Base-by-base conservation (phyloP, 2,329 filamentous ascomycete species). In the Beauveria varroae region DNA sequence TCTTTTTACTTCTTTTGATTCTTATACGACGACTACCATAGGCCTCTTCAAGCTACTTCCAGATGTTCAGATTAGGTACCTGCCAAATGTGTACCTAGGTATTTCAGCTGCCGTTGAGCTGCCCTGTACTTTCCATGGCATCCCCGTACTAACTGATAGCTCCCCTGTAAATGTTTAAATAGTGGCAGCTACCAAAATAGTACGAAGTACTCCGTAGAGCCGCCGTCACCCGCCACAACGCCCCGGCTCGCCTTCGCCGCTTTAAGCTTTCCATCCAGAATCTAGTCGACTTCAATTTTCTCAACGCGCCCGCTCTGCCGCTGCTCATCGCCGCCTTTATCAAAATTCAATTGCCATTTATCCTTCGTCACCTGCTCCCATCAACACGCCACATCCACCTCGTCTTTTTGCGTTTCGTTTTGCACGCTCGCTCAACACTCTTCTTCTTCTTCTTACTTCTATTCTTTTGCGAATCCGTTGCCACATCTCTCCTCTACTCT, bases 291-390 rank as follows among this genome's bases (percentile, higher is more conserved):
- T 44, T 50, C 56, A 43, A 20, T 43, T 51, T 58, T 58, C 55
- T 58, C 46, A 16, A 7, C 24, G 24, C 18, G 34, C 24, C 53
- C 41, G 53, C 40, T 18, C 55, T 6, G n/a, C 20, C 12, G 24
- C 28, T 8, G 28, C 34, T 7, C 57, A 50, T 52, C 57, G 47
- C 47, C 57, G 57, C 57, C 57, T 53, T 60, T 54, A 50, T 49
- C 49, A 60, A 41, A 43, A n/a, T 5, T 28, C 26, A 60, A 16
- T 16, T 37, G 34, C 34, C 34, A 37, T 37, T 16, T 2, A 37
- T 60, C 40, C 28, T 53, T 40, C 57, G 57, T 60, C 57, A 60
- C 57, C 57, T 60, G 57, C 40, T 34, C 18, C 40, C 50, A 59
- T 52, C 57, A 59, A 49, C 47, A 59, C 57, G 47, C 55, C 46